A percentile compares a stretch with the other conserved stretches of the same genome.
Conservation (phyloP, 1,284 basidiomycete species). For the Cyathus pygmaeus region DNA sequence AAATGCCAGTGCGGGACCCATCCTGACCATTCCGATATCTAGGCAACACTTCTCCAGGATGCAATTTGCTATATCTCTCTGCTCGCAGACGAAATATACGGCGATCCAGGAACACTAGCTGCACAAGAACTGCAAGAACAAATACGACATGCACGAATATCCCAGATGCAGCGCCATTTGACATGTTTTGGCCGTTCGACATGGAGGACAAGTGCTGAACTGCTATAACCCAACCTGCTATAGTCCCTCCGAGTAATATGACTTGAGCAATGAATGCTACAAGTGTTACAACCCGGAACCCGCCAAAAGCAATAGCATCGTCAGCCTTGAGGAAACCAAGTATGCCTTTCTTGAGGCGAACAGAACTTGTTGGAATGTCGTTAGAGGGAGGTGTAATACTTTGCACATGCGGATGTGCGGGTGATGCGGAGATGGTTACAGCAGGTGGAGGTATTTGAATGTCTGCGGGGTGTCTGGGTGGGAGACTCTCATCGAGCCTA, state of each 20-base stretch:
- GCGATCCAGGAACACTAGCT: slow-evolving; percentile 73
- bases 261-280: slow-evolving; percentile 55
- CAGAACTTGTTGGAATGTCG: slow-evolving; percentile 32
- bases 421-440: slow-evolving; percentile 14
- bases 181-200: slow-evolving; percentile 16
- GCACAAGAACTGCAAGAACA: slow-evolving; percentile 55
- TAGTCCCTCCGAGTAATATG: slow-evolving; percentile 56
- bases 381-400: slow-evolving; percentile 22
- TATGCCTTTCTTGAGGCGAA: slow-evolving; percentile 42
- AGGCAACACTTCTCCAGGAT: slow-evolving; percentile 67
- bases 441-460: slow-evolving; percentile 39
- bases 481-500: slow-evolving; percentile 29
- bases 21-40: slow-evolving; percentile 41
- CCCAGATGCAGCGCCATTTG: slow-evolving; percentile 39
- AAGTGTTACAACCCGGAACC: slow-evolving; percentile 60
- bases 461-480: slow-evolving; percentile 68
- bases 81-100: slow-evolving; percentile 69
- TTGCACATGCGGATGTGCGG: slow-evolving; percentile 15
- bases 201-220: slow-evolving; percentile 33
- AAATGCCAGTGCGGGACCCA: slow-evolving; percentile 46
- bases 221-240: slow-evolving; percentile 65
- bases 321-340: slow-evolving; percentile 53
- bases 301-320: slow-evolving; percentile 50
- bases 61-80: slow-evolving; percentile 66
- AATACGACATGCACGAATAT: slow-evolving; percentile 72